These are phyloP conservation scores for Isabelozyma gotoi DNA, from an alignment of 805 yeast species.

Conservation along the genomic window DNA sequence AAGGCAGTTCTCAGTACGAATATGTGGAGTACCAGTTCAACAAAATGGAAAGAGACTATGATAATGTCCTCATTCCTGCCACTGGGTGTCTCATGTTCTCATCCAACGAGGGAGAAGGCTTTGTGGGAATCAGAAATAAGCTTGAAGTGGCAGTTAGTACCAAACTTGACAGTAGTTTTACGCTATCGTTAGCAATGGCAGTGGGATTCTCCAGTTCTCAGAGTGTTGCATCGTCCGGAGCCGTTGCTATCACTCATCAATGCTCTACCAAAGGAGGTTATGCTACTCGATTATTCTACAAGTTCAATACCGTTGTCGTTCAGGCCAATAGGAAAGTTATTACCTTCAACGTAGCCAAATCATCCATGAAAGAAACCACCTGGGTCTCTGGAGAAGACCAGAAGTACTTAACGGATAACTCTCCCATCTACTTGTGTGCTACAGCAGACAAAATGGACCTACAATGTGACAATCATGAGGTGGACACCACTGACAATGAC, in stretches of 20 bases:
- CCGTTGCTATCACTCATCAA: slow-evolving; percentile 12
- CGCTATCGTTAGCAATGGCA: slow-evolving; percentile 4
- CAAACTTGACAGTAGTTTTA: slow-evolving; percentile 3
- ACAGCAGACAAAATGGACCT: slow-evolving; percentile 14
- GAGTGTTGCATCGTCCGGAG: slow-evolving; percentile 5
- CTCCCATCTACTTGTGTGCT: slow-evolving; percentile 17
- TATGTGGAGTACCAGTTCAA: slow-evolving; percentile 1
- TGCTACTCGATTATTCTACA: slow-evolving; percentile 16
- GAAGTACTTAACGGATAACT: slow-evolving; percentile 8
- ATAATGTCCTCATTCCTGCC: slow-evolving; percentile 12
- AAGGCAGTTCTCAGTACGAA: background rate
- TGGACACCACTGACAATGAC: slow-evolving; percentile 4
- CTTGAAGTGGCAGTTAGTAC: slow-evolving; percentile 7
- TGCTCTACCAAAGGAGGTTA: slow-evolving; percentile 15
- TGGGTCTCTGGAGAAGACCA: slow-evolving; percentile 8
- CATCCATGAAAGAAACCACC: slow-evolving; percentile 1
- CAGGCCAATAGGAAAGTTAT: slow-evolving; percentile 8
- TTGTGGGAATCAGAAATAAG: slow-evolving; percentile 6
- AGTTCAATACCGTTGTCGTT: slow-evolving; percentile 9
- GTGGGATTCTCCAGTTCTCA: slow-evolving; percentile 3
- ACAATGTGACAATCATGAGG: slow-evolving; percentile 10
- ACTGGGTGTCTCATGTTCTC: slow-evolving; percentile 11
- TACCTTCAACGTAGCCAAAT: slow-evolving; percentile 5
- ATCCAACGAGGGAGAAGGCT: slow-evolving; percentile 6
- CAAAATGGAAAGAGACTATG: slow-evolving; percentile 2